Evolutionary conservation across 495 filamentous ascomycete species (phyloP), one percentile per base, ranked within the genome.

Genomic region (Venustampulla echinocandica): DNA sequence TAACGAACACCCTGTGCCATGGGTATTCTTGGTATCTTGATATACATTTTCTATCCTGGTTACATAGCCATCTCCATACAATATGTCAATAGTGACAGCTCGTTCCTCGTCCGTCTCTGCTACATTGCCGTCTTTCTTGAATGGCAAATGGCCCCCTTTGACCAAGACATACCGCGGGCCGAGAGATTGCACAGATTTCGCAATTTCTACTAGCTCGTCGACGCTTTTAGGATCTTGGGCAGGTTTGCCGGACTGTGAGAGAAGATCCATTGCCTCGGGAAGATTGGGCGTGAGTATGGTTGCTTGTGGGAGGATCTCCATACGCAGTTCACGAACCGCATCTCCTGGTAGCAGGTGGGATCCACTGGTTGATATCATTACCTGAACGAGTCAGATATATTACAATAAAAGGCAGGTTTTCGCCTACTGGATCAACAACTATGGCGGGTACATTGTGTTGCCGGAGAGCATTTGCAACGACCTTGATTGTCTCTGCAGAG

Each of bases 1-100:
- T 44, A 98, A 76, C 11, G 88, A 92, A 57, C 92, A 98, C 15
- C 92, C 92, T 5, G 92, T 98, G 2, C 92, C 92, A 63, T 98
- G 92, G 2, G 92, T 98, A 52, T 92, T 89, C 49, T 71, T 82
- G 4, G 82, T 83, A 2, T 72, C 60, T 18, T 83, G 64, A 57
- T 81, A 95, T 1, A 69, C 70, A 7, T 72, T 83, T 61, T 89
- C 77, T 33, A 92, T 73, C 20, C 79, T 64, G 1, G 74, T 69
- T 0, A 66, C 54, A 14, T 74, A 51, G 0, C 66, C 67, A 2
- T 76, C 73, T 27, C 87, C 80, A 49, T 75, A 75, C 1, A 95
- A 70, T 20, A 94, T 70, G 61, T 97, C 82, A 20, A 93, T 67
- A 1, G 95, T 77, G 4, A 75, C 60, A 18, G 82, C 67, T 36